Percentiles rank a stretch among this genome's conserved stretches.
Conservation (phyloP, 2,329 filamentous ascomycete species). For the Aspergillus bombycis region DNA sequence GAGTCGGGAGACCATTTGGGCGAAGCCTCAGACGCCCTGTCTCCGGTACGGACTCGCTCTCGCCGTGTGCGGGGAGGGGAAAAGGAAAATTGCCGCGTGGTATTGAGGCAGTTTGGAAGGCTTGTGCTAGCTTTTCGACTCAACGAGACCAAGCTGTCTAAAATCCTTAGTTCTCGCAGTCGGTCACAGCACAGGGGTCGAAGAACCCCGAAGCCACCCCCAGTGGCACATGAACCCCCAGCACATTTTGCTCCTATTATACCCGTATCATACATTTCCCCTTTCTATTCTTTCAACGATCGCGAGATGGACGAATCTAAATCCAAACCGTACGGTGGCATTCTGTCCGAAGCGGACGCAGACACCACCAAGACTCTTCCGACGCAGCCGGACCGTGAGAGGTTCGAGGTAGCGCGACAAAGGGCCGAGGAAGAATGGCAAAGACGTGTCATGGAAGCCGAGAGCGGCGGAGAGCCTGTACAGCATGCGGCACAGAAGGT, state of each 20-base stretch:
- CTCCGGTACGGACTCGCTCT: conserved; percentile 55
- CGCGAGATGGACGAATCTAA: conserved; percentile 87
- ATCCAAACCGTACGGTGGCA: conserved; percentile 93
- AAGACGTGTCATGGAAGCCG: conserved; percentile 62
- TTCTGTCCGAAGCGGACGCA: conserved; percentile 83
- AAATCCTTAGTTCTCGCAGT: conserved; percentile 62
- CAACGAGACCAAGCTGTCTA: conserved; percentile 60
- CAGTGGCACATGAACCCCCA: conserved; percentile 47
- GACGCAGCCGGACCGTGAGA: conserved; percentile 74
- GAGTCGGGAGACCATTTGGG: conserved; percentile 23
- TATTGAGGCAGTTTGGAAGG: conserved; percentile 47
- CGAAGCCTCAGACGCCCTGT: conserved; percentile 25
- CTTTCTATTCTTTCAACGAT: conserved; percentile 87
- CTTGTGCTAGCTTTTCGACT: conserved; percentile 64
- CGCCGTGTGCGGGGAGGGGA: conserved; percentile 55
- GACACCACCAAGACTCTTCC: conserved; percentile 91
- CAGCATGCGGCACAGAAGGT: conserved; percentile 72
- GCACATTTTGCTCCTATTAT: conserved; percentile 64
- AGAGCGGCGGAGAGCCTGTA: conserved; percentile 66
- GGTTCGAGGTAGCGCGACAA: conserved; percentile 87
- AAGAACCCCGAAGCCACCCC: conserved; percentile 46
- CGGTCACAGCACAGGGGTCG: conserved; percentile 60
- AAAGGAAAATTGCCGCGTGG: conserved; percentile 42
- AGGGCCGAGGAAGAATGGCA: conserved; percentile 93
- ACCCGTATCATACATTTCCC: conserved; percentile 68